A percentile compares a stretch with the other conserved stretches of the same genome.
phyloP scores from a whole-genome alignment of 1,284 basidiomycete genomes.

The Cryptococcus wingfieldii region DNA sequence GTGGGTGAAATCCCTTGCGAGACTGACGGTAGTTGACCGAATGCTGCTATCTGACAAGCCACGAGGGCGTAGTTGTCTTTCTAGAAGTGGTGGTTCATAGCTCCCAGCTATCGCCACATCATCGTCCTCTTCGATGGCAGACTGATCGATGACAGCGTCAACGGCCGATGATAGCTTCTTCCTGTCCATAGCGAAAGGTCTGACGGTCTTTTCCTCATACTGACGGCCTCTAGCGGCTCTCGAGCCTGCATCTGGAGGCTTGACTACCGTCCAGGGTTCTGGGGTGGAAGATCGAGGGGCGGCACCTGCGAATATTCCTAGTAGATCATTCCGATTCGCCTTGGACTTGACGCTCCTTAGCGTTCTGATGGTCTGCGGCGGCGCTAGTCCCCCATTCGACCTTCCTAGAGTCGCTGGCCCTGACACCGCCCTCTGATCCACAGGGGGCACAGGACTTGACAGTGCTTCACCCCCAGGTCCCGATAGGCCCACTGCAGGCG shows the following conservation, averaged over 20 bases:
- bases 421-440: neutral
- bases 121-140: conserved; percentile 32
- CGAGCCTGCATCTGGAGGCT: conserved; percentile 4
- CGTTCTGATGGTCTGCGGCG: conserved; percentile 14
- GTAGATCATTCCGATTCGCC: conserved; percentile 40
- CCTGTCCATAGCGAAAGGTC: conserved; percentile 9
- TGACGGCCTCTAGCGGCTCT: conserved; percentile 23
- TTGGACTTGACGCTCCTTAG: conserved; percentile 27
- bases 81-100: conserved; percentile 52
- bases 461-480: conserved; percentile 52
- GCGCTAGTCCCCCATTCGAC: conserved; percentile 8
- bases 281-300: conserved; percentile 49
- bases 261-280: conserved; percentile 53
- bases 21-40: conserved; percentile 65
- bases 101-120: conserved; percentile 35
- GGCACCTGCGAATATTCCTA: conserved; percentile 79
- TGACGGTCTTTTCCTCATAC: conserved; percentile 24
- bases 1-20: neutral
- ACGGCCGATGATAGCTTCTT: conserved; percentile 59
- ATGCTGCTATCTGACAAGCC: conserved; percentile 88
- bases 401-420: neutral
- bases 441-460: neutral
- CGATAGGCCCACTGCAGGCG: conserved; percentile 51
- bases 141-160: conserved; percentile 69
- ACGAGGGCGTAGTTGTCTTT: conserved; percentile 66